phyloP scores from a whole-genome alignment of 2,329 filamentous ascomycete genomes.

The Aureobasidium mangrovei region DNA sequence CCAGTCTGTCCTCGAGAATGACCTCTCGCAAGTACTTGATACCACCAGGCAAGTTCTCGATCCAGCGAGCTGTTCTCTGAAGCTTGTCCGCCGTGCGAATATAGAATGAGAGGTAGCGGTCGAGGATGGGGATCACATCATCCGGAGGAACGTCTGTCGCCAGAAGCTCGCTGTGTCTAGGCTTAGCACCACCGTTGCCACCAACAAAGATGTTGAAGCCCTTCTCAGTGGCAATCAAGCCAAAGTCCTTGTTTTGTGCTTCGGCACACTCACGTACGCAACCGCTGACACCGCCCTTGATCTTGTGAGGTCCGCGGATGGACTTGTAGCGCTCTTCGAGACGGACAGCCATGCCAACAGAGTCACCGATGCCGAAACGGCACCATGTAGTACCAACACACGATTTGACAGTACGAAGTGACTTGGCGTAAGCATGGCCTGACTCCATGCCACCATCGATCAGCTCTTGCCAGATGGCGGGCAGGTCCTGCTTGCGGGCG shows the following conservation, averaged over 20 bases:
- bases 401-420: slow-evolving; percentile 79
- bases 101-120: slow-evolving; percentile 88
- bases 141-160: slow-evolving; percentile 78
- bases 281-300: slow-evolving; percentile 82
- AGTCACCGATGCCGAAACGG: slow-evolving; percentile 78
- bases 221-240: slow-evolving; percentile 83
- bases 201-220: slow-evolving; percentile 89
- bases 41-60: slow-evolving; percentile 75
- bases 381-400: slow-evolving; percentile 92
- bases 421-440: slow-evolving; percentile 85
- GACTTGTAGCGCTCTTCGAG: slow-evolving; percentile 89
- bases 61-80: slow-evolving; percentile 80
- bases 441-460: slow-evolving; percentile 82
- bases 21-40: slow-evolving; percentile 77
- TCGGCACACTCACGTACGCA: slow-evolving; percentile 91
- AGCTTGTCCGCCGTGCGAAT: slow-evolving; percentile 87
- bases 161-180: slow-evolving; percentile 70
- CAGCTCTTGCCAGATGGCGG: slow-evolving; percentile 71
- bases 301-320: slow-evolving; percentile 79
- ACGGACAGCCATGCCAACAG: slow-evolving; percentile 80
- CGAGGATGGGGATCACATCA: slow-evolving; percentile 73
- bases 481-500: slow-evolving; percentile 76
- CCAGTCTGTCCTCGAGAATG: slow-evolving; percentile 74
- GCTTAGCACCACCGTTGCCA: slow-evolving; percentile 82
- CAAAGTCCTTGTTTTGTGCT: slow-evolving; percentile 89